Conservation (phyloP, 2,329 filamentous ascomycete species). For the Beauveria asiatica region DNA sequence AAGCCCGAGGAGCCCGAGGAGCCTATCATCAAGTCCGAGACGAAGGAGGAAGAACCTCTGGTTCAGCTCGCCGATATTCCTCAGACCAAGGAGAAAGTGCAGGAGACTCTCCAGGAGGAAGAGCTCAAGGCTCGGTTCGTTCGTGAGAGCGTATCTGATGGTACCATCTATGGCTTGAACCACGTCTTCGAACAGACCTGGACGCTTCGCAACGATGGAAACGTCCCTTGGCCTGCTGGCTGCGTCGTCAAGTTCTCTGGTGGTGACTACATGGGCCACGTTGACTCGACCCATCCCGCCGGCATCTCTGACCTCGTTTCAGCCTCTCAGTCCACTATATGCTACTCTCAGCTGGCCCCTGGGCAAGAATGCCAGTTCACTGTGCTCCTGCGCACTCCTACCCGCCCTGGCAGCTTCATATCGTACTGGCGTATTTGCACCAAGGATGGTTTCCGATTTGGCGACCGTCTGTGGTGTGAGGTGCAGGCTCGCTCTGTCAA, state of each 20-base stretch:
- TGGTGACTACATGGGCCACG: slow-evolving; percentile 92
- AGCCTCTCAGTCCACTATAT: slow-evolving; percentile 75
- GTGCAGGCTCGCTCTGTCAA: slow-evolving; percentile 55
- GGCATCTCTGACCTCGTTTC: slow-evolving; percentile 67
- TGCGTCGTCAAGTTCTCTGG: slow-evolving; percentile 87
- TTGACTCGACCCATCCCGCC: slow-evolving; percentile 72
- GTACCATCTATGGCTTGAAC: slow-evolving; percentile 61
- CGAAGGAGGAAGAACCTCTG: slow-evolving; percentile 14
- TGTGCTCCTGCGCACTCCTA: slow-evolving; percentile 73
- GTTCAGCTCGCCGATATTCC: not conserved
- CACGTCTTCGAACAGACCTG: slow-evolving; percentile 81
- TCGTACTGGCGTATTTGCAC: slow-evolving; percentile 96
- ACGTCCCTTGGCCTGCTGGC: slow-evolving; percentile 72
- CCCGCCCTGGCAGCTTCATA: slow-evolving; percentile 68
- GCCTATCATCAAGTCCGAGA: slow-evolving; percentile 14
- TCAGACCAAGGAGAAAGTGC: slow-evolving; percentile 19
- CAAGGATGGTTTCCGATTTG: slow-evolving; percentile 71
- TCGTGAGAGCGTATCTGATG: slow-evolving; percentile 70
- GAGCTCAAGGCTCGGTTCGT: slow-evolving; percentile 56
- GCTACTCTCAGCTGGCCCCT: slow-evolving; percentile 58
- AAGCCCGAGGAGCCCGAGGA: slow-evolving; percentile 47
- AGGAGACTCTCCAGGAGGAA: slow-evolving; percentile 18
- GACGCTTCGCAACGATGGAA: slow-evolving; percentile 80
- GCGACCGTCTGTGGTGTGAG: slow-evolving; percentile 92
- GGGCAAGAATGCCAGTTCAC: slow-evolving; percentile 75